Percentiles rank a stretch among this genome's conserved stretches.
These are phyloP conservation scores for Grosmannia clavigera DNA, from an alignment of 2,329 filamentous ascomycete species.

Conservation along the genomic window DNA sequence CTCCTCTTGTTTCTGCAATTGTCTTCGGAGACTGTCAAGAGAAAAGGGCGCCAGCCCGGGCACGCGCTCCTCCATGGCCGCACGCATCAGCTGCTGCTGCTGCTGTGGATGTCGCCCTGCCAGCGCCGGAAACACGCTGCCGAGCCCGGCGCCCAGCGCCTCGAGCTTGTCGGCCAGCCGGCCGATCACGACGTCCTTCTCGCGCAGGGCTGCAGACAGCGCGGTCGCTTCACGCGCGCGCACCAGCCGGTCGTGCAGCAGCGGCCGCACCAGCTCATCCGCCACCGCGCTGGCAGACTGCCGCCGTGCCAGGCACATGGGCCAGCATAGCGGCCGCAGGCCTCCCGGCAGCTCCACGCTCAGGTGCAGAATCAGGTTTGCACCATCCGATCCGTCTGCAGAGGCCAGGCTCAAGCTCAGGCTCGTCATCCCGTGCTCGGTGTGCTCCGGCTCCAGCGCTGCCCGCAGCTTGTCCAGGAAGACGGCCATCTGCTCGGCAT, in stretches of 20 bases:
- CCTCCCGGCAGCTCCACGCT: constrained; percentile 50
- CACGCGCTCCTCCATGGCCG: constrained; percentile 33
- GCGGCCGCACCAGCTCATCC: constrained; percentile 37
- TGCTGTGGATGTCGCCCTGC: background rate
- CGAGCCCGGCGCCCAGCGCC: constrained; percentile 35
- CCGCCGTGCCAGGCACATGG: constrained; percentile 40
- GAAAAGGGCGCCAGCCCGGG: constrained; percentile 39
- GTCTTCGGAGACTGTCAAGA: constrained; percentile 24
- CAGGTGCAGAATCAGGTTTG: constrained; percentile 38
- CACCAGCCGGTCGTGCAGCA: constrained; percentile 33
- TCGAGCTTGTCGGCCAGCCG: constrained; percentile 43
- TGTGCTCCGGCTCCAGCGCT: background rate
- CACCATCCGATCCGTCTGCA: constrained; percentile 14
- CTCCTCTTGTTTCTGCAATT: background rate
- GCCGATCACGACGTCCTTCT: constrained; percentile 39
- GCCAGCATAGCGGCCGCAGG: constrained; percentile 53
- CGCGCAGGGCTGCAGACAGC: constrained; percentile 28
- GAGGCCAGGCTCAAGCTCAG: constrained; percentile 17
- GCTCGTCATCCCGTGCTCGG: background rate
- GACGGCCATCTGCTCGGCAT: constrained; percentile 51
- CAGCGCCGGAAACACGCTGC: constrained; percentile 35
- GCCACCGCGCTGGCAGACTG: constrained; percentile 27
- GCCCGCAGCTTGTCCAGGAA: constrained; percentile 42
- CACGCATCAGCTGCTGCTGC: background rate
- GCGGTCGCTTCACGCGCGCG: constrained; percentile 27